These are phyloP conservation scores for Cynara cardunculus DNA, from an alignment of 129 eudicot species.

Conservation along the genomic window DNA sequence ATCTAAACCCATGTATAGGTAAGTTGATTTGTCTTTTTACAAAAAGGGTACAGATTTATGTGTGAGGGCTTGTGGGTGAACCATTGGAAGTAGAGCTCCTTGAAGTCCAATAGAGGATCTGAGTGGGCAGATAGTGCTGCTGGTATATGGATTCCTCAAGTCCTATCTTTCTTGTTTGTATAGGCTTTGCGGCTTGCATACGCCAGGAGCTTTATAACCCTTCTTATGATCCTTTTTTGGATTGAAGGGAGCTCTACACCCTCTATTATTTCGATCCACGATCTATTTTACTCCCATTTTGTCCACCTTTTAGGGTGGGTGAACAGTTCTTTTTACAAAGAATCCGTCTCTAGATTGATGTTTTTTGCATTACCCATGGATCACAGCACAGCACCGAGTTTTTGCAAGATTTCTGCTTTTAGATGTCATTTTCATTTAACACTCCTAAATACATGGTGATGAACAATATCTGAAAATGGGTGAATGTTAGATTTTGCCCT, in stretches of 20 bases:
- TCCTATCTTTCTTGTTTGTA: conserved; percentile 23
- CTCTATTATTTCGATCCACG: background rate
- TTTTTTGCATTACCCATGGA: background rate
- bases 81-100: conserved; percentile 58
- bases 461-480: conserved; percentile 20
- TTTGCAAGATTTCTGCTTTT: conserved; percentile 1
- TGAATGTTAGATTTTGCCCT: conserved; percentile 21
- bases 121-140: conserved; percentile 55
- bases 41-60: background rate
- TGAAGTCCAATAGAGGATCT: conserved; percentile 72
- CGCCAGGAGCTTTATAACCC: conserved; percentile 60
- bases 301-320: background rate
- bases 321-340: too few relatives aligned
- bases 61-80: background rate
- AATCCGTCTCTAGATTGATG: background rate
- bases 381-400: background rate
- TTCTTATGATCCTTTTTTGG: conserved; percentile 52
- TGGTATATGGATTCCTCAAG: conserved; percentile 67
- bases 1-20: background rate
- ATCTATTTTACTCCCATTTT: background rate
- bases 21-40: background rate
- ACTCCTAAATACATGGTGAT: conserved; percentile 9
- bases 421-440: conserved; percentile 20
- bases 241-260: conserved; percentile 87
- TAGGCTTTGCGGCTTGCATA: conserved; percentile 74